Conservation (phyloP, 2,329 filamentous ascomycete species). For the Conoideocrella luteorostrata region DNA sequence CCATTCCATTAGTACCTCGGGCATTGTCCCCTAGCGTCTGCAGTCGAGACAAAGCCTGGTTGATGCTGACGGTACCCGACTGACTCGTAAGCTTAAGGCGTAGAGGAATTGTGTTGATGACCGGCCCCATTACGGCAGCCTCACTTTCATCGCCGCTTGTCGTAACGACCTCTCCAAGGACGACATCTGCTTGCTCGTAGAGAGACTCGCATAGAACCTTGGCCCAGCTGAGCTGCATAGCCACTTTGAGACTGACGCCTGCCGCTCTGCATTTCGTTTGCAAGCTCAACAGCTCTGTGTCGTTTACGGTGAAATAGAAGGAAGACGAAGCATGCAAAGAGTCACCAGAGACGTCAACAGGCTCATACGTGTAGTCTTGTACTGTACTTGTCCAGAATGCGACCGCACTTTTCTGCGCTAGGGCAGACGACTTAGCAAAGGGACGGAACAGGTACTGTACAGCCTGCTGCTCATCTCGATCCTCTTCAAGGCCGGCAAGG, state of each 20-base stretch:
- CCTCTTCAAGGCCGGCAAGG: conserved; percentile 3
- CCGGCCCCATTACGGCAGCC: conserved; percentile 9
- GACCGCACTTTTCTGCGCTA: conserved; percentile 1
- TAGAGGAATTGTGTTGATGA: conserved; percentile 18
- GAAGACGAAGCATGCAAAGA: background rate
- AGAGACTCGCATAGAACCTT: conserved; percentile 17
- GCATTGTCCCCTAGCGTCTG: conserved; percentile 14
- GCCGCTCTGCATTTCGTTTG: conserved; percentile 10
- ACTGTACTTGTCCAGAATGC: conserved; percentile 1
- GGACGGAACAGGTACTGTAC: background rate
- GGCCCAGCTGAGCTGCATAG: conserved; percentile 17
- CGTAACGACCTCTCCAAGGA: conserved; percentile 16
- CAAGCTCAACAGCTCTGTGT: conserved; percentile 6
- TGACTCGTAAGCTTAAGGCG: conserved; percentile 8
- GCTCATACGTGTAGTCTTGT: conserved; percentile 1
- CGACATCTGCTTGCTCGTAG: conserved; percentile 14
- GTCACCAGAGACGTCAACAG: background rate
- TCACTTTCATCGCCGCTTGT: conserved; percentile 5
- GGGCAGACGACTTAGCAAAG: background rate
- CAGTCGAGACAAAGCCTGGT: conserved; percentile 6
- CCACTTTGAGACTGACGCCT: conserved; percentile 13
- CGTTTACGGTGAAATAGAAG: conserved; percentile 2
- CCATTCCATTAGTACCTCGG: conserved; percentile 12
- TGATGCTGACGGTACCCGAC: conserved; percentile 2
- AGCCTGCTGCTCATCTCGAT: background rate